Base-by-base conservation (phyloP, 2,329 filamentous ascomycete genomes). In the Phaeosphaeriaceae sp. region DNA sequence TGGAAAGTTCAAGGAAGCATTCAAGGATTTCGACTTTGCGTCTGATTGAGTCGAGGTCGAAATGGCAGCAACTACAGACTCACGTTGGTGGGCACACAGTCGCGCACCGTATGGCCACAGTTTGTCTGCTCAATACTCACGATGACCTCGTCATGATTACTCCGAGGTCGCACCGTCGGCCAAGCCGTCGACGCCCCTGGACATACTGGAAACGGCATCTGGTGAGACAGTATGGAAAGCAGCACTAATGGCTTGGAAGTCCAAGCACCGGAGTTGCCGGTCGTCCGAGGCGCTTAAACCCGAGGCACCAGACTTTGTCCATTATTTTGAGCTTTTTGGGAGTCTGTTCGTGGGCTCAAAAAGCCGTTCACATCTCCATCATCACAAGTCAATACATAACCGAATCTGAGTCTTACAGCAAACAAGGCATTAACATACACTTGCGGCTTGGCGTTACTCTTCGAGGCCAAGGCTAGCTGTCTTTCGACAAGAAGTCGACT, bases 1-100 rank as follows among this genome's bases (percentile, higher is more conserved):
- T 1, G 86, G 88, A 53, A 86, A 85, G 10, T 96, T 98, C 78
- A 93, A 94, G 69, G 83, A 85, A 66, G 89, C 89, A 1, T 99
- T 96, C 73, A 89, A 91, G 78, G 83, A 86, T 31, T 97, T 91
- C 85, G 94, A 99, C 77, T 97, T 97, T 76, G 90, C 91, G 21
- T 47, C 45, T 15, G 45, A 47, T n/a, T 47, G 24, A 47, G 11
- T 22, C 19, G 19, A 22, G 1, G 19, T 21, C 20, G 42, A 21
- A 17, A 3, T 13, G 22, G 22, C 20, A 11, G 15, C n/a, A 4
- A 45, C 11, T 45, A 17, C 22, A 20, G 7, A 11, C 22, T 21
- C 15, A 20, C 15, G n/a, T 15, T 17, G 36, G n/a, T 15, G n/a
- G 11, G 4, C 4, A 3, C 4, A 40, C 13, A 40, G 36, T 3